A percentile compares a stretch with the other conserved stretches of the same genome.
Conservation (phyloP, 192 early-diverging fungal species). For the Lobosporangium transversale region DNA sequence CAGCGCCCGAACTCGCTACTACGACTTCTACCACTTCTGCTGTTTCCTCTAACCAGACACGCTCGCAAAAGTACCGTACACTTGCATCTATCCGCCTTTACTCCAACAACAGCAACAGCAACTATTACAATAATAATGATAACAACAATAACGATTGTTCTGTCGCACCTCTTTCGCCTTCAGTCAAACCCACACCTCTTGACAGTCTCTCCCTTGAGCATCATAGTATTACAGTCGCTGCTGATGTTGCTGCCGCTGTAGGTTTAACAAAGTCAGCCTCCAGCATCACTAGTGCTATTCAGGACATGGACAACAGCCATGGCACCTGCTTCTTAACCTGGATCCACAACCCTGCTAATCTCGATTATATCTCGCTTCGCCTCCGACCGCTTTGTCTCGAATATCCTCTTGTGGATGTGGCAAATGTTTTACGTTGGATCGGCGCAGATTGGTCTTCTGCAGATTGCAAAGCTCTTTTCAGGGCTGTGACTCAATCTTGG, state of each 20-base stretch:
- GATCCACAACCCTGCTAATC: slow-evolving; percentile 53
- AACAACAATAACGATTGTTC: neutral
- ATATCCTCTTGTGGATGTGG: slow-evolving; percentile 45
- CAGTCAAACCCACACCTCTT: slow-evolving; percentile 24
- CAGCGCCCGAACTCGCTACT: slow-evolving; percentile 17
- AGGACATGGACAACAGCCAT: slow-evolving; percentile 49
- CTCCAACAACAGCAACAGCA: slow-evolving; percentile 10
- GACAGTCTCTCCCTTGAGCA: slow-evolving; percentile 11
- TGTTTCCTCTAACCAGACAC: neutral
- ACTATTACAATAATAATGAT: neutral
- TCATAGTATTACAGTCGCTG: neutral
- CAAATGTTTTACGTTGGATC: slow-evolving; percentile 53
- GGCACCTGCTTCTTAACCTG: slow-evolving; percentile 48
- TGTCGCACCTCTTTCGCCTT: slow-evolving; percentile 11
- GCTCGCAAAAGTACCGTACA: slow-evolving; percentile 48
- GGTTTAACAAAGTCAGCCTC: slow-evolving; percentile 3
- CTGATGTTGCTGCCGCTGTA: neutral
- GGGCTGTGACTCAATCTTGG: slow-evolving; percentile 48
- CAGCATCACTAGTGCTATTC: slow-evolving; percentile 34
- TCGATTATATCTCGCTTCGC: slow-evolving; percentile 51
- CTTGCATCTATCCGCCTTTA: slow-evolving; percentile 41
- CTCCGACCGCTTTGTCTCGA: slow-evolving; percentile 48
- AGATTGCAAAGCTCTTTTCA: slow-evolving; percentile 48
- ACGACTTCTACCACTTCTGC: too few species aligned
- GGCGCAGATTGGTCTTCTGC: slow-evolving; percentile 45